phyloP scores from a whole-genome alignment of 345 rosid species.

The Isatis tinctoria region DNA sequence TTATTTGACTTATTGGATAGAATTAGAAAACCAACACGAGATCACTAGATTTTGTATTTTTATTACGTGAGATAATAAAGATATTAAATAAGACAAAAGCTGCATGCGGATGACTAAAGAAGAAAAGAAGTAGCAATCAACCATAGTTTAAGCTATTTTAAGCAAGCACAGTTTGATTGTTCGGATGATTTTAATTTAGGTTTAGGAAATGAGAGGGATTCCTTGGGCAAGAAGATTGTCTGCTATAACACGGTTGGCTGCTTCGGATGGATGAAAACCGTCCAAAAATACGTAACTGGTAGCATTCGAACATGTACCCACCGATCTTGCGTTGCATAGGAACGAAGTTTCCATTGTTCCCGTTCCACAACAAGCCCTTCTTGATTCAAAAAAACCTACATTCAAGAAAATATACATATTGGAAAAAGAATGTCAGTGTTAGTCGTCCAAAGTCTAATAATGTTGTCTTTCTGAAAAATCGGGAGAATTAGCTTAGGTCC shows the following conservation, averaged over 20 bases:
- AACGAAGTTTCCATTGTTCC: conserved; percentile 73
- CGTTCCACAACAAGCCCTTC: conserved; percentile 86
- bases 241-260: conserved; percentile 68
- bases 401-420: neutral
- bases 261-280: conserved; percentile 88
- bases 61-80: neutral
- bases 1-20: neutral
- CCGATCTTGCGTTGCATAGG: conserved; percentile 63
- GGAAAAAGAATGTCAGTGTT: neutral
- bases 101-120: neutral
- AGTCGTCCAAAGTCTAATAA: neutral
- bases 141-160: too few species aligned
- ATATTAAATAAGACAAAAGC: neutral
- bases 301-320: conserved; percentile 81
- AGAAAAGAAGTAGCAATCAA: neutral
- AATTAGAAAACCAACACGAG: neutral
- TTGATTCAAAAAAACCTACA: conserved; percentile 70
- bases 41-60: neutral
- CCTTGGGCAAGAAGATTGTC: conserved; percentile 50
- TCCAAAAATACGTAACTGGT: conserved; percentile 83
- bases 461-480: neutral
- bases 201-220: conserved; percentile 54
- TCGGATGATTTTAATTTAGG: neutral
- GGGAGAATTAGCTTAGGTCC: neutral
- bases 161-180: too few species aligned